Percentiles rank a stretch among this genome's conserved stretches.
phyloP scores from a whole-genome alignment of 305 asterid species.

The Fraxinus sp. region DNA sequence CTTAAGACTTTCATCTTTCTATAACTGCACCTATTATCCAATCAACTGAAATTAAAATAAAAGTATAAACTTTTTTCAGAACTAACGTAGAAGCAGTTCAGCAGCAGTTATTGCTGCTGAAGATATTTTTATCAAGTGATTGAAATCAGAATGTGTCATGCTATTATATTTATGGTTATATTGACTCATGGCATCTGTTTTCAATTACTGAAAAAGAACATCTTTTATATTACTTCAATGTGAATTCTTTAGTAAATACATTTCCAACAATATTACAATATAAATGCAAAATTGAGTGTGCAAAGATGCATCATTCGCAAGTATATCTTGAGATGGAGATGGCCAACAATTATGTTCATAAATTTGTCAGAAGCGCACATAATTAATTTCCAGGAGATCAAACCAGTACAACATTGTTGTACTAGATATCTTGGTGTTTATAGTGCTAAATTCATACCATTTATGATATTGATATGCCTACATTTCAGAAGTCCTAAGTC shows the following conservation, averaged over 20 bases:
- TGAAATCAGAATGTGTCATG: constrained; percentile 7
- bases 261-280: not conserved
- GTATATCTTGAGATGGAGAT: not conserved
- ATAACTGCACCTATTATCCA: constrained; percentile 10
- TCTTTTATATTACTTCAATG: not conserved
- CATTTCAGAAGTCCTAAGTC: not conserved
- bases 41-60: not conserved
- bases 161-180: not conserved
- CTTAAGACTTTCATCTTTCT: constrained; percentile 9
- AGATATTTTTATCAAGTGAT: not conserved
- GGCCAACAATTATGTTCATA: not conserved
- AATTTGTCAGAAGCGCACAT: not conserved
- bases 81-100: not conserved
- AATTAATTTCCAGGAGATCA: not conserved
- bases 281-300: not conserved
- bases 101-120: not conserved
- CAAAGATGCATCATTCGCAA: not conserved
- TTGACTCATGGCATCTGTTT: not conserved
- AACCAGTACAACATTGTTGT: not conserved
- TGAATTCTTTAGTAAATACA: not conserved
- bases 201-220: not conserved
- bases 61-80: not conserved
- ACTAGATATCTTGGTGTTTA: not conserved
- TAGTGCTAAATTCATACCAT: not conserved
- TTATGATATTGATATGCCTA: not conserved